A percentile compares a stretch with the other conserved stretches of the same genome.
phyloP scores from a whole-genome alignment of 768 basidiomycete species.

The Tylopilus felleus region DNA sequence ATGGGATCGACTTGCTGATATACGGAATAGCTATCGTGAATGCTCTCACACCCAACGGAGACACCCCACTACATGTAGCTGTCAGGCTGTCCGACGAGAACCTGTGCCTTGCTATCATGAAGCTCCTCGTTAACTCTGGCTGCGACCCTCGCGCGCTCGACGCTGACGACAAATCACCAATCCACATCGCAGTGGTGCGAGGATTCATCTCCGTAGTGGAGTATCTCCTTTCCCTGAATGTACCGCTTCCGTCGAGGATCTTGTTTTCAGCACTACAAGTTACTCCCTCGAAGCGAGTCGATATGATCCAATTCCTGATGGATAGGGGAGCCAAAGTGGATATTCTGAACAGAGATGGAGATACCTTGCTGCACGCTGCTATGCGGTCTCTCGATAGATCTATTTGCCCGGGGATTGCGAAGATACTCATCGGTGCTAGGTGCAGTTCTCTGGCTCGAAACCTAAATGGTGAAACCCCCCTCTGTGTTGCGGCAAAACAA shows the following conservation, averaged over 20 bases:
- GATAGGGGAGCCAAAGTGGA: neutral
- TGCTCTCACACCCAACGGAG: constrained; percentile 1
- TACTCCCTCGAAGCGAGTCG: neutral
- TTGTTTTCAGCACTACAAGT: neutral
- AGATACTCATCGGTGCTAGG: neutral
- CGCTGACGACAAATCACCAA: neutral
- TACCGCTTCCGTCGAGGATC: neutral
- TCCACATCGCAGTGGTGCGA: neutral
- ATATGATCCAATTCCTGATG: constrained; percentile 3
- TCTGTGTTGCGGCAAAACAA: too few relatives aligned
- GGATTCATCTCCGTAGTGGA: neutral
- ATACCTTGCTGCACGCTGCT: neutral
- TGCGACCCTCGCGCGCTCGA: neutral
- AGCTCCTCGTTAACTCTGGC: constrained; percentile 2
- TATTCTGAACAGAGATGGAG: neutral
- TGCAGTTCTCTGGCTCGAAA: too few relatives aligned
- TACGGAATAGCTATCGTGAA: neutral
- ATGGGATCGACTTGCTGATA: neutral
- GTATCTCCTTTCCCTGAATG: neutral
- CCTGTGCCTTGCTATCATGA: neutral
- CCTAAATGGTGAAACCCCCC: too few relatives aligned
- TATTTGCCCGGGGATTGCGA: neutral
- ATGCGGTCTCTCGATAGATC: neutral
- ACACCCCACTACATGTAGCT: constrained; percentile 5
- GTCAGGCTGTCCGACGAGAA: constrained; percentile 2